phyloP scores from a whole-genome alignment of 805 yeast genomes.

The Metschnikowia henanensis region DNA sequence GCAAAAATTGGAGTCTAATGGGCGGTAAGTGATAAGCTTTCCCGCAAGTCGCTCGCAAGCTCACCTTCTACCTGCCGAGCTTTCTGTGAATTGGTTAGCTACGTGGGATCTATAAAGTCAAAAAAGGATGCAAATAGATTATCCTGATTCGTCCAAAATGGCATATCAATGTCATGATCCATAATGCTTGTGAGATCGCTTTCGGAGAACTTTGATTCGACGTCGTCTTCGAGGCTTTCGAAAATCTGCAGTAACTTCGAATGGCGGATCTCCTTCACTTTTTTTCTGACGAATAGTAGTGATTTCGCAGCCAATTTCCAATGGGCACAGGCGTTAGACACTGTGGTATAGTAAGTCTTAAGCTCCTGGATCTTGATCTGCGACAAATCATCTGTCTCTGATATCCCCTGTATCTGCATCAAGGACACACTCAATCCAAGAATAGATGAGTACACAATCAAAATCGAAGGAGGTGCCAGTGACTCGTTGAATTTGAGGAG shows the following conservation, averaged over 20 bases:
- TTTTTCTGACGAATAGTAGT: slow-evolving; percentile 13
- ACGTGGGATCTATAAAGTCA: slow-evolving; percentile 14
- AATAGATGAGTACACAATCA: slow-evolving; percentile 17
- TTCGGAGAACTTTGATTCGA: slow-evolving; percentile 7
- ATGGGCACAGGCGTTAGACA: slow-evolving; percentile 15
- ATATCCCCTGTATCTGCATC: slow-evolving; percentile 8
- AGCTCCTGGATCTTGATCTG: slow-evolving; percentile 9
- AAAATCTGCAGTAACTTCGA: slow-evolving; percentile 11
- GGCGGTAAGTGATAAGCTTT: too few species aligned
- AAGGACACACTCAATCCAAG: slow-evolving; percentile 17
- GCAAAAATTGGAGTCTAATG: too few species aligned
- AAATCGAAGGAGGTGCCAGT: slow-evolving; percentile 12
- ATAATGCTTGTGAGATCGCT: slow-evolving; percentile 9
- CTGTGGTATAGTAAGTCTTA: slow-evolving; percentile 11
- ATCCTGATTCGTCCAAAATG: slow-evolving; percentile 14
- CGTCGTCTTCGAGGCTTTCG: slow-evolving; percentile 3
- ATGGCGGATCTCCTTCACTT: slow-evolving; percentile 9
- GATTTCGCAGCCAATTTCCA: slow-evolving; percentile 21
- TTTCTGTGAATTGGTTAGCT: background rate
- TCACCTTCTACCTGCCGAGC: too few species aligned
- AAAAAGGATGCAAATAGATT: slow-evolving; percentile 17
- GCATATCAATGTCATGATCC: slow-evolving; percentile 10
- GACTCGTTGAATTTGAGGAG: slow-evolving; percentile 14
- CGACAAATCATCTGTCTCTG: background rate
- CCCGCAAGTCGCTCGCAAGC: too few species aligned